A percentile compares a stretch with the other conserved stretches of the same genome.
Conservation (phyloP, 352 stramenopile species). For the Phytophthora pisi region DNA sequence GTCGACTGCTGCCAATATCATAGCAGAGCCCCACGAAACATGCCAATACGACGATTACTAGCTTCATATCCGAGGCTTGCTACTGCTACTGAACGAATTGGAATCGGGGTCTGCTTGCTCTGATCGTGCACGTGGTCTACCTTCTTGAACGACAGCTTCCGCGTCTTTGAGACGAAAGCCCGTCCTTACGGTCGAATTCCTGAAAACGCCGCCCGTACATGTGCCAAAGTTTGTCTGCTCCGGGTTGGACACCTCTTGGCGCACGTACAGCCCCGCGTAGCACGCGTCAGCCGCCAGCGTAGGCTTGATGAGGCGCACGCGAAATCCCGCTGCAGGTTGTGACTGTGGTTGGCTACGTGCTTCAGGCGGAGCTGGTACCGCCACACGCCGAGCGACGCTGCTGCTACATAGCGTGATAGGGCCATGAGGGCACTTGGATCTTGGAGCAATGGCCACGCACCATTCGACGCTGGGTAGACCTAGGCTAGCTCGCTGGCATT, state of each 20-base stretch:
- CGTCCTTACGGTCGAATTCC: constrained; percentile 44
- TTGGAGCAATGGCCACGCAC: constrained; percentile 7
- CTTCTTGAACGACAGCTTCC: constrained; percentile 33
- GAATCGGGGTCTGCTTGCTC: constrained; percentile 37
- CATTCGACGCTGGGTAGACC: constrained; percentile 16
- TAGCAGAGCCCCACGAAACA: too few relatives aligned
- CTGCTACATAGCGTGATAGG: constrained; percentile 34
- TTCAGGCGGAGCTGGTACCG: constrained; percentile 53
- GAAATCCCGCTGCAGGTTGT: constrained; percentile 31
- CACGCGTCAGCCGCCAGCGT: constrained; percentile 1
- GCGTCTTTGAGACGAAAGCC: constrained; percentile 29
- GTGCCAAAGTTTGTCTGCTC: constrained; percentile 41
- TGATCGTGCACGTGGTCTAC: constrained; percentile 42
- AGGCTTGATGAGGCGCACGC: constrained; percentile 43
- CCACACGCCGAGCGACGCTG: constrained; percentile 49
- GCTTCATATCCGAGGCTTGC: too few relatives aligned
- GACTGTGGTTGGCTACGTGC: constrained; percentile 57
- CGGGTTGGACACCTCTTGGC: constrained; percentile 19
- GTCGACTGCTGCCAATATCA: too few relatives aligned
- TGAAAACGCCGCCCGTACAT: constrained; percentile 46
- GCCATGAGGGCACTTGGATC: neutral
- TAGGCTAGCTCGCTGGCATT: constrained; percentile 49
- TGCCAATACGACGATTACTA: too few relatives aligned
- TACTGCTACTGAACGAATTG: too few relatives aligned
- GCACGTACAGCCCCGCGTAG: constrained; percentile 21